These are phyloP conservation scores for Suillus discolor DNA, from an alignment of 768 basidiomycete species.

Conservation along the genomic window DNA sequence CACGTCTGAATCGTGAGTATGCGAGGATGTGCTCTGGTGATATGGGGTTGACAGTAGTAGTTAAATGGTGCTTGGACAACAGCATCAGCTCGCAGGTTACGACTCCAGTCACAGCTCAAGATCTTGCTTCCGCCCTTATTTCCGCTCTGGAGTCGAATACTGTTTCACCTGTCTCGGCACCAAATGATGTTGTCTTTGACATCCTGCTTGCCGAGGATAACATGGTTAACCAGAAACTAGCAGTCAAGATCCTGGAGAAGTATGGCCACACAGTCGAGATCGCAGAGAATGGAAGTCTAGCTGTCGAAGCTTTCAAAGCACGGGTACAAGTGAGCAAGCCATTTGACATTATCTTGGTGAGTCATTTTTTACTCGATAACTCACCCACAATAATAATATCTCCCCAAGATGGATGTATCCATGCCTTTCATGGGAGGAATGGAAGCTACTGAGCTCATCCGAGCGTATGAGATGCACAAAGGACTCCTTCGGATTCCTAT, in stretches of 20 bases:
- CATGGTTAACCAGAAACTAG: constrained; percentile 92
- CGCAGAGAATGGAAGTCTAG: constrained; percentile 94
- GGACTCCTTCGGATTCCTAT: constrained; percentile 81
- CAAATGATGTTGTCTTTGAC: constrained; percentile 86
- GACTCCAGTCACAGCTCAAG: constrained; percentile 84
- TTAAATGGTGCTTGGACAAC: constrained; percentile 97
- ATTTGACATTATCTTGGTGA: constrained; percentile 90
- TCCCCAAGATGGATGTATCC: constrained; percentile 88
- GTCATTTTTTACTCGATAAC: constrained; percentile 30
- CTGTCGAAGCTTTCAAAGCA: constrained; percentile 89
- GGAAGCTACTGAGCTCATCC: constrained; percentile 94
- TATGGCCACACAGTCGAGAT: constrained; percentile 96
- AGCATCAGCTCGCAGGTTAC: constrained; percentile 95
- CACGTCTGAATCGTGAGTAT: constrained; percentile 70
- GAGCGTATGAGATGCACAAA: constrained; percentile 77
- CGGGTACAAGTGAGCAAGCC: constrained; percentile 69
- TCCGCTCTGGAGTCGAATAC: constrained; percentile 95
- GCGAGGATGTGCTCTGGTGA: constrained; percentile 8
- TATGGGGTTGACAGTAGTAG: constrained; percentile 37
- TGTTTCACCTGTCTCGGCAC: constrained; percentile 82
- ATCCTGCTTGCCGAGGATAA: constrained; percentile 98
- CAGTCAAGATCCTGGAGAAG: constrained; percentile 94
- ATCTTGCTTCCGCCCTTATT: constrained; percentile 89
- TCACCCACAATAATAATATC: constrained; percentile 7
- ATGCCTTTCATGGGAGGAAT: constrained; percentile 99